Conservation (phyloP, 2,329 filamentous ascomycete species). For the Alternaria novae-zelandiae region DNA sequence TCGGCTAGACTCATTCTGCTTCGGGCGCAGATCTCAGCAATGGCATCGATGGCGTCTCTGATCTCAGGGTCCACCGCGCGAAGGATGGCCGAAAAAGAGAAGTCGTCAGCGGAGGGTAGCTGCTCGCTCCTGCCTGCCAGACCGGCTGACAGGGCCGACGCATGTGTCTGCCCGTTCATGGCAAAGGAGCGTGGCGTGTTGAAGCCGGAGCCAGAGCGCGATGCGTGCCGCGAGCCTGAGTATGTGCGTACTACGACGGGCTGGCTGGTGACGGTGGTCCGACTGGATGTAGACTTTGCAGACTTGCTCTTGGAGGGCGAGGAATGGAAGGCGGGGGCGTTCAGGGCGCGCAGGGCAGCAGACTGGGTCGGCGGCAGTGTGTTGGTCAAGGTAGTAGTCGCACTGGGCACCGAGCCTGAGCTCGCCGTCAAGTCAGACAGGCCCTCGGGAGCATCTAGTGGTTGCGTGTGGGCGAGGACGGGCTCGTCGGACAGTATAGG, state of each 20-base stretch:
- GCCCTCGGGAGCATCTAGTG: slow-evolving; percentile 34
- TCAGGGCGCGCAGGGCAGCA: slow-evolving; percentile 48
- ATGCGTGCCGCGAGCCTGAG: slow-evolving; percentile 43
- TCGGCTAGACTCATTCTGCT: slow-evolving; percentile 67
- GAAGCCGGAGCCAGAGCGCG: slow-evolving; percentile 41
- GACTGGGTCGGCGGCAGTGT: slow-evolving; percentile 46
- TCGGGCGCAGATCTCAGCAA: slow-evolving; percentile 68
- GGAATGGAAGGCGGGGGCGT: slow-evolving; percentile 47
- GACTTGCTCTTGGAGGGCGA: slow-evolving; percentile 40
- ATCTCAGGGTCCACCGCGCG: slow-evolving; percentile 65
- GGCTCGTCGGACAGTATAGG: slow-evolving; percentile 19
- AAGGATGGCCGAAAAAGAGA: slow-evolving; percentile 63
- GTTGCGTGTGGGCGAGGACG: slow-evolving; percentile 38
- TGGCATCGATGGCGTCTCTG: slow-evolving; percentile 63
- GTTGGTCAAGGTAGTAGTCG: slow-evolving; percentile 46
- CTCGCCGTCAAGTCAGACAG: slow-evolving; percentile 41
- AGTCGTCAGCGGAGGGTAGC: slow-evolving; percentile 58
- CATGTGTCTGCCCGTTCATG: slow-evolving; percentile 36
- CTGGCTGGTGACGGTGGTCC: slow-evolving; percentile 50
- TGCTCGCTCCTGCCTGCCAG: slow-evolving; percentile 35
- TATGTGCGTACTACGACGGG: slow-evolving; percentile 54
- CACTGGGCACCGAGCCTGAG: slow-evolving; percentile 43
- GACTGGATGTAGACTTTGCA: slow-evolving; percentile 48
- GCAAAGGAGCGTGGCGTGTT: slow-evolving; percentile 40
- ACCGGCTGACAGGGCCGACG: slow-evolving; percentile 41